These are phyloP conservation scores for Alternaria brassicicola DNA, from an alignment of 2,329 filamentous ascomycete genomes.

Conservation along the genomic window DNA sequence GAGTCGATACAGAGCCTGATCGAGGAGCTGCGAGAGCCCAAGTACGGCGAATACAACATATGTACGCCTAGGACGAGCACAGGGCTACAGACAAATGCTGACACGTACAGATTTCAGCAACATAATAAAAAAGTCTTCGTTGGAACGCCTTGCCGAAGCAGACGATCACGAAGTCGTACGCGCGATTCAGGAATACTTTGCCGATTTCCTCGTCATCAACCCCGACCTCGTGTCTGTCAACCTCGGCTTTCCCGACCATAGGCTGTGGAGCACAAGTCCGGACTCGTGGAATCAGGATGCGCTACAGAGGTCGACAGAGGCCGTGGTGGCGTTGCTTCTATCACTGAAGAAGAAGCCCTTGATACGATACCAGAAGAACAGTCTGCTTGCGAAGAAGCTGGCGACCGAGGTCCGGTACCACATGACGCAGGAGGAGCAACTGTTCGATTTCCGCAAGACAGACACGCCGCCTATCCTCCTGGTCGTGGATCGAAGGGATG, in stretches of 20 bases:
- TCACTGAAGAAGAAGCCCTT: constrained; percentile 96
- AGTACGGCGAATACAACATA: constrained; percentile 95
- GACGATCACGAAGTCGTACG: constrained; percentile 98
- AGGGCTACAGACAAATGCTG: constrained; percentile 12
- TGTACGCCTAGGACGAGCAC: constrained; percentile 53
- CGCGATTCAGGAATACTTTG: constrained; percentile 92
- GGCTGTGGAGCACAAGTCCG: constrained; percentile 80
- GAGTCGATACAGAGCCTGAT: constrained; percentile 93
- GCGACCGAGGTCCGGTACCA: constrained; percentile 91
- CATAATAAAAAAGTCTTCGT: constrained; percentile 91
- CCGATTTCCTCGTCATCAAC: constrained; percentile 94
- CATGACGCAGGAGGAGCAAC: constrained; percentile 92
- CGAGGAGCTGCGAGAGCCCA: constrained; percentile 93
- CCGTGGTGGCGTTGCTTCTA: constrained; percentile 80
- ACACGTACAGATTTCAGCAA: constrained; percentile 80
- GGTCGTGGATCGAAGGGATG: constrained; percentile 87
- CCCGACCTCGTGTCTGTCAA: constrained; percentile 88
- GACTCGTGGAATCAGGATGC: constrained; percentile 92
- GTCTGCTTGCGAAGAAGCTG: constrained; percentile 86
- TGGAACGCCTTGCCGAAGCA: constrained; percentile 92
- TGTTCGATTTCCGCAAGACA: constrained; percentile 94
- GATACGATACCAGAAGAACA: constrained; percentile 92
- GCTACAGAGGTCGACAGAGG: constrained; percentile 84
- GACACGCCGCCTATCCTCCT: constrained; percentile 94
- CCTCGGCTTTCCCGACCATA: constrained; percentile 72